These are phyloP conservation scores for Stephania cephalantha DNA, from an alignment of 164 flowering plant species.

Conservation along the genomic window DNA sequence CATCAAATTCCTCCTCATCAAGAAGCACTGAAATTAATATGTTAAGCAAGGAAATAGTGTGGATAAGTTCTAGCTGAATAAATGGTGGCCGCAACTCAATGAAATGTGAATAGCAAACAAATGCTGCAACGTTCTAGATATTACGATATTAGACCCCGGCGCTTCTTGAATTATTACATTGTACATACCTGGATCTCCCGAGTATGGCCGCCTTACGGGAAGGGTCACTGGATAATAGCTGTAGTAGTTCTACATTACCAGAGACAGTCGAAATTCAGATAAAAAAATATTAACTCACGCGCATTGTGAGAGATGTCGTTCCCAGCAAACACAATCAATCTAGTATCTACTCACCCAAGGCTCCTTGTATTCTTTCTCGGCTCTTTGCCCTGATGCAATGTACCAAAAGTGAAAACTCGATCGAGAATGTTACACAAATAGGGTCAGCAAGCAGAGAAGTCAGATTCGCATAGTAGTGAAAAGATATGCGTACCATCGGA, in stretches of 20 bases:
- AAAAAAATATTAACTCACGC: not conserved
- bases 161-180: not conserved
- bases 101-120: not conserved
- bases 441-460: slow-evolving; percentile 12
- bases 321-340: not conserved
- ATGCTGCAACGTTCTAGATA: not conserved
- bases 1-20: slow-evolving; percentile 59
- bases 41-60: too few relatives aligned
- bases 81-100: not conserved
- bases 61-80: too few relatives aligned
- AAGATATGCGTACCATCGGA: slow-evolving; percentile 7
- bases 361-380: slow-evolving; percentile 31
- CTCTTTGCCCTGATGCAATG: slow-evolving; percentile 10
- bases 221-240: slow-evolving; percentile 30
- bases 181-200: slow-evolving; percentile 70
- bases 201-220: slow-evolving; percentile 65
- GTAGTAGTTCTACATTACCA: slow-evolving; percentile 17
- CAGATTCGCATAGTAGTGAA: slow-evolving; percentile 3
- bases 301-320: not conserved
- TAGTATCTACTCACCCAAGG: slow-evolving; percentile 22
- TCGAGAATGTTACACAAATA: not conserved
- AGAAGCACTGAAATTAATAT: slow-evolving; percentile 38
- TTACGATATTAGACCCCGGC: not conserved
- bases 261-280: slow-evolving; percentile 2
- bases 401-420: slow-evolving; percentile 10